These are phyloP conservation scores for Citrus inodora DNA, from an alignment of 345 rosid species.

Conservation along the genomic window DNA sequence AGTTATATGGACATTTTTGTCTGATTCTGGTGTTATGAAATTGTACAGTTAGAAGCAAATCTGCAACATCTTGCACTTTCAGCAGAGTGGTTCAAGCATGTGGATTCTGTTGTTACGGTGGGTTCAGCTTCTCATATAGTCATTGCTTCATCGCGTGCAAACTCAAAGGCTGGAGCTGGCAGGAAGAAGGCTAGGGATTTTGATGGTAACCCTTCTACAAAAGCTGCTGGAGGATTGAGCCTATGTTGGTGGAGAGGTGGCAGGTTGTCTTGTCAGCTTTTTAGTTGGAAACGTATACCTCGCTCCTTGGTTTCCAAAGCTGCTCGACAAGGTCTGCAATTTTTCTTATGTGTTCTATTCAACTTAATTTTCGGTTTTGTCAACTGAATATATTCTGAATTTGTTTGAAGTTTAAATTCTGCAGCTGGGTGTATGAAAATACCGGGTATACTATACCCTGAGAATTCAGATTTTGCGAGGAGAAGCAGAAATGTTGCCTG, in stretches of 20 bases:
- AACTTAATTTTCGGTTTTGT: conserved; percentile 13
- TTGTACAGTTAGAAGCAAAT: conserved; percentile 77
- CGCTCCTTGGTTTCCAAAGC: conserved; percentile 63
- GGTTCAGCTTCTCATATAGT: conserved; percentile 81
- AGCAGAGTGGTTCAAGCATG: conserved; percentile 74
- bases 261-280: conserved; percentile 63
- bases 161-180: conserved; percentile 63
- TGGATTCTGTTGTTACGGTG: conserved; percentile 52
- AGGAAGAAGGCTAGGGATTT: conserved; percentile 57
- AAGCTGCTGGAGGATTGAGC: conserved; percentile 56
- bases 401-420: conserved; percentile 42
- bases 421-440: conserved; percentile 78
- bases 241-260: conserved; percentile 99
- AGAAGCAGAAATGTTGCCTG: conserved; percentile 78
- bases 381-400: conserved; percentile 35
- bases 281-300: conserved; percentile 86
- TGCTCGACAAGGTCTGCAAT: conserved; percentile 79
- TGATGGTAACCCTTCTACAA: conserved; percentile 49
- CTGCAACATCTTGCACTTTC: conserved; percentile 71
- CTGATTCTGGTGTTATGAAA: conserved; percentile 11
- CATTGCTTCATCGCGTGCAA: conserved; percentile 49
- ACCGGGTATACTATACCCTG: conserved; percentile 78
- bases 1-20: neutral
- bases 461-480: conserved; percentile 76
- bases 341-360: conserved; percentile 23